Base-by-base conservation (phyloP, 2,329 filamentous ascomycete species). In the Periconia digitata region DNA sequence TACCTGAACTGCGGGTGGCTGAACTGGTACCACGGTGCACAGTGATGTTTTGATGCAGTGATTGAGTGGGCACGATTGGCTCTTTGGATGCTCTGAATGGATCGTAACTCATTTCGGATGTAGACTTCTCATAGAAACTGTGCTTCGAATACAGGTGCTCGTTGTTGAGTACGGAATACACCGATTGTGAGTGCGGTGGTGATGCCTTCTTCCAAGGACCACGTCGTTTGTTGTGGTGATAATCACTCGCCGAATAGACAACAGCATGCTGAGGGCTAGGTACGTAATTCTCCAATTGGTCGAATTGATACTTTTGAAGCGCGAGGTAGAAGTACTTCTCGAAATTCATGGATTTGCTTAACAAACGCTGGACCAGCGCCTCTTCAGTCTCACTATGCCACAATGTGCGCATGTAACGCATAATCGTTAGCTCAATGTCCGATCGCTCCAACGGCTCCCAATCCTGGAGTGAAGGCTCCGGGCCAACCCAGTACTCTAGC, bases 301-400 rank as follows among this genome's bases (percentile, higher is more conserved):
- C 85, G 55, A 95, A 85, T 38, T 89, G 83, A 68, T 96, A 95
- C 68, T 86, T 87, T 55, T 87, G 74, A 7, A 99, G 80, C 17
- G 95, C 81, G 72, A 85, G 87, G 71, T 97, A 99, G 71, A 97
- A 96, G 57, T 92, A 81, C 65, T 96, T 95, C 66, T 96, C 91
- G 46, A 96, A 90, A 55, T 95, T 97, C 4, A 83, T 78, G 55
- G 78, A 74, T 37, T 70, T 62, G 56, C 69, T 75, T 44, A 76
- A 57, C n/a, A 97, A 77, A 62, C 85, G 86, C 46, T 83, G 76
- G 20, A 87, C 79, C 18, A 97, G 73, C 16, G 85, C 80, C 22
- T 87, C 82, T 57, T 92, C 87, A 27, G 83, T 83, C 55, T 90
- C 87, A 59, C 86, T 88, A 74, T 97, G 92, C 92, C 91, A 97